These are phyloP conservation scores for Coleophoma eucalyptorum DNA, from an alignment of 2,329 filamentous ascomycete genomes.

Conservation along the genomic window DNA sequence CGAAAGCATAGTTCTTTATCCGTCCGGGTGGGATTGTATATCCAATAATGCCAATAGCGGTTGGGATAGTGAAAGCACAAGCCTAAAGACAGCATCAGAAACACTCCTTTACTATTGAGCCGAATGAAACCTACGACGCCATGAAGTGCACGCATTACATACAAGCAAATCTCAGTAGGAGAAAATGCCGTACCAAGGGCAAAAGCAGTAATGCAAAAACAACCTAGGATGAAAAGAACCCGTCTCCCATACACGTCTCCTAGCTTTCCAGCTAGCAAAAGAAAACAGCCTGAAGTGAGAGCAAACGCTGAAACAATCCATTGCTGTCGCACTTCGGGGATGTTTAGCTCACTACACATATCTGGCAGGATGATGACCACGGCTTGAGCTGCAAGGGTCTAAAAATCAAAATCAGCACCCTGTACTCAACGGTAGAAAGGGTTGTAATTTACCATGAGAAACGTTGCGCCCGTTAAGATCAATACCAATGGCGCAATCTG, in stretches of 20 bases:
- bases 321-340: slow-evolving; percentile 23
- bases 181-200: slow-evolving; percentile 60
- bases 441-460: slow-evolving; percentile 16
- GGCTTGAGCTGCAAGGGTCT: slow-evolving; percentile 55
- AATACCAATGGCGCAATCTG: slow-evolving; percentile 21
- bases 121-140: slow-evolving; percentile 43
- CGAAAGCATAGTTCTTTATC: slow-evolving; percentile 69
- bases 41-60: slow-evolving; percentile 66
- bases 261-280: slow-evolving; percentile 45
- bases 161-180: slow-evolving; percentile 63
- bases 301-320: slow-evolving; percentile 30
- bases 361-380: slow-evolving; percentile 50
- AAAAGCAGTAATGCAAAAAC: slow-evolving; percentile 56
- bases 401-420: not conserved
- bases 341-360: slow-evolving; percentile 19
- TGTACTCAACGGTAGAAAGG: not conserved
- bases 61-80: slow-evolving; percentile 63
- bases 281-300: slow-evolving; percentile 42
- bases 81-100: slow-evolving; percentile 16
- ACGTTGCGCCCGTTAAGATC: slow-evolving; percentile 19
- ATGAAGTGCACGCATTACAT: slow-evolving; percentile 62
- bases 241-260: slow-evolving; percentile 46
- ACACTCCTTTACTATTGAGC: not conserved
- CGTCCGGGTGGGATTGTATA: slow-evolving; percentile 64
- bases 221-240: slow-evolving; percentile 41